A percentile compares a stretch with the other conserved stretches of the same genome.
Evolutionary conservation across 108 stramenopile genomes (phyloP).

Genomic region (Cyclotella baltica): DNA sequence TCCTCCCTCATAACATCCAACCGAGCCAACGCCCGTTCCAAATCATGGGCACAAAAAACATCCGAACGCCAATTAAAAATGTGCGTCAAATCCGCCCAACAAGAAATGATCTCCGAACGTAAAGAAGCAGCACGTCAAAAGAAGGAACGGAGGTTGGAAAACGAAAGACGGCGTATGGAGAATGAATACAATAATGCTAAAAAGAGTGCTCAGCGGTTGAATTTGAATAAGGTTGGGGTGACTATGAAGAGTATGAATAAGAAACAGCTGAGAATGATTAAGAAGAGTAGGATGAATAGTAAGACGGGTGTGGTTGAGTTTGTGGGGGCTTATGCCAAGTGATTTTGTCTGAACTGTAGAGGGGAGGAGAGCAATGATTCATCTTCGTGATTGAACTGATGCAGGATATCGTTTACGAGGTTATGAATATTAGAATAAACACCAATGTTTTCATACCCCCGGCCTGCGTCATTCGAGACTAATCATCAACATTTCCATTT

Average conservation of each 20-base stretch:
- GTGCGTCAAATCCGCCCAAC: constrained; percentile 62
- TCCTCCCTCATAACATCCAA: constrained; percentile 77
- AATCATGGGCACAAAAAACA: constrained; percentile 66
- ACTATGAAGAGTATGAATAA: constrained; percentile 96
- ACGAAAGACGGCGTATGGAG: constrained; percentile 80
- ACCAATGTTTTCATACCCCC: too few species aligned
- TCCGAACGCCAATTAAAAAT: constrained; percentile 49
- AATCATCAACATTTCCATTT: too few species aligned
- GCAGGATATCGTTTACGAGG: too few species aligned
- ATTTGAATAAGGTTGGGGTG: constrained; percentile 61
- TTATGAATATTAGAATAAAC: too few species aligned
- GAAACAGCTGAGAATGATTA: constrained; percentile 95
- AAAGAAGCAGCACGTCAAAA: constrained; percentile 51
- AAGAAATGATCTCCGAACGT: constrained; percentile 67
- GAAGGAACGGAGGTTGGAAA: constrained; percentile 81
- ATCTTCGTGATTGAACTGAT: too few species aligned
- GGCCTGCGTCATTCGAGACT: too few species aligned
- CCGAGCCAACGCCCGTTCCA: constrained; percentile 61
- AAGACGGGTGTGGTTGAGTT: constrained; percentile 94
- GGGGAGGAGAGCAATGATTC: too few species aligned
- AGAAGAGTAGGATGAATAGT: constrained; percentile 93
- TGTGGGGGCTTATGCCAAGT: constrained; percentile 87
- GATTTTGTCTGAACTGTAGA: constrained; percentile 5
- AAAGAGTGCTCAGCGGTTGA: constrained; percentile 66
- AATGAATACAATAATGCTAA: constrained; percentile 83